Base-by-base conservation (phyloP, 75 land plant species). In the Sequoia sempervirens region DNA sequence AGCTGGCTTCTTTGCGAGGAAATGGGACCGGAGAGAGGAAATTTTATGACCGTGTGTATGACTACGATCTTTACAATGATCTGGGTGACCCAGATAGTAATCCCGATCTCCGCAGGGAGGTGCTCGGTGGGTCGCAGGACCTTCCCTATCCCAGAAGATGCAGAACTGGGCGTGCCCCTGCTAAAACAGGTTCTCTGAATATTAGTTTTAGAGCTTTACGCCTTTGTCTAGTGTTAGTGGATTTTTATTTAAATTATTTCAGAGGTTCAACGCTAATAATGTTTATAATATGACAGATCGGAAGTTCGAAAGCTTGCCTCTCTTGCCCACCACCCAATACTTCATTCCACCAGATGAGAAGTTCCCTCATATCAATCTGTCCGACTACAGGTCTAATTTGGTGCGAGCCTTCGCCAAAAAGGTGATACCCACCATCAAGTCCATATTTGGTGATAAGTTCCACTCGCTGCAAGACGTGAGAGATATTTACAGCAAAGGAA, bases 31-130 rank as follows among this genome's bases (percentile, higher is more conserved):
- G 93, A 36, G 88, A 75, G 8, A 79, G 95, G 56, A 91, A 93
- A 84, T 38, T 78, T 26, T 91, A 89, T 15, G 96, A 94, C 20
- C 84, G 94, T 43, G 84, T 93, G 1, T 96, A 94, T 58, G 98
- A 96, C 87, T 96, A 86, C 80, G 97, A 93, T 74, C 87, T 89
- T 66, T 96, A 96, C 87, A 96, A 96, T 84, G 98, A 96, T 82
- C 76, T 96, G 46, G 96, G 98, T 1, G 89, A 96, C 46, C 95
- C 95, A 13, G 96, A 96, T 72, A 88, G 58, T 50, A 88, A 86
- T 23, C 36, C 45, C 36, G 87, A 91, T 0, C 75, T 86, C 17
- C 79, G 84, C 45, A 61, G 98, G 37, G 93, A 97, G 1, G 75
- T 78, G 3, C 90, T 94, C 15, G 97, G 98, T 4, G 95, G 95